Evolutionary conservation across 441 rosid species (phyloP).

Genomic region (Dalechampia spathulata): DNA sequence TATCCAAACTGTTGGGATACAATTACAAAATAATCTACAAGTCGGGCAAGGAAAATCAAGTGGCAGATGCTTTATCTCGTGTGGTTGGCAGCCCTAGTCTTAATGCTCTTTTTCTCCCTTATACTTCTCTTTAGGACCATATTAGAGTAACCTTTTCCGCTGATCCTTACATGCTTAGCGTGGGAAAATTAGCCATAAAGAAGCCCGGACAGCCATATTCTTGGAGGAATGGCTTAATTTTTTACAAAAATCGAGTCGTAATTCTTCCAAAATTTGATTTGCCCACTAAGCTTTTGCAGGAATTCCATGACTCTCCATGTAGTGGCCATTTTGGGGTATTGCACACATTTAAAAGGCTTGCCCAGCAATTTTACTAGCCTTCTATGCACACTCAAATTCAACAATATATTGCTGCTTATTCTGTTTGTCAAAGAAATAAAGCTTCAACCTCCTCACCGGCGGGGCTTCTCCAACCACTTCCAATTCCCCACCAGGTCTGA

Average conservation of each 20-base stretch:
- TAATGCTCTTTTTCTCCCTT: neutral
- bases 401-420: no score
- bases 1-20: neutral
- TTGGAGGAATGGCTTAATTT: neutral
- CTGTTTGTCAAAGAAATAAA: neutral
- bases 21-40: no score
- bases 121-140: neutral
- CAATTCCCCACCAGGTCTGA: neutral
- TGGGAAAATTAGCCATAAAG: neutral
- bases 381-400: no score
- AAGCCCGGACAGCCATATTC: neutral
- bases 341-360: no score
- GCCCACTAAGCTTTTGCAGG: no score
- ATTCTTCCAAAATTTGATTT: neutral
- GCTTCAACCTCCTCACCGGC: neutral
- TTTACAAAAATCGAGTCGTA: neutral
- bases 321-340: no score
- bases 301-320: no score
- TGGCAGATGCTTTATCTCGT: neutral
- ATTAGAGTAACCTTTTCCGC: neutral
- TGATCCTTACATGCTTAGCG: no score
- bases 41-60: neutral
- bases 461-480: neutral
- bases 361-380: no score
- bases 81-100: neutral